A percentile compares a stretch with the other conserved stretches of the same genome.
phyloP scores from a whole-genome alignment of 2,329 filamentous ascomycete species.

The Pseudogymnoascus sp. region DNA sequence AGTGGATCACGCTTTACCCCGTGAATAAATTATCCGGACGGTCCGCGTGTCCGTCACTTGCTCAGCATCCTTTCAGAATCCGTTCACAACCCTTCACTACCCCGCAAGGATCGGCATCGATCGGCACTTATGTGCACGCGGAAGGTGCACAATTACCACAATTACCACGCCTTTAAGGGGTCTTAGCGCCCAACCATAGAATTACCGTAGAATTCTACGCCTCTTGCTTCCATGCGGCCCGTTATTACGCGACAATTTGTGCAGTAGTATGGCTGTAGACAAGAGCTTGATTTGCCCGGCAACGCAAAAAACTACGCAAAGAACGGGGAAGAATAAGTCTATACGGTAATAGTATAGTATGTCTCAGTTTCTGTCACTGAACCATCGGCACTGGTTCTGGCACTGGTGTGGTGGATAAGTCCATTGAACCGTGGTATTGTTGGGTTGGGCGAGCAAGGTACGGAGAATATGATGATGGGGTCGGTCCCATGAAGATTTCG shows the following conservation, averaged over 20 bases:
- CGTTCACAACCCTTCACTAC: neutral
- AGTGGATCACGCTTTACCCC: neutral
- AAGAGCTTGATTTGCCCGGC: neutral
- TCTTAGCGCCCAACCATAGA: neutral
- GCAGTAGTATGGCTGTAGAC: neutral
- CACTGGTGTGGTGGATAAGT: neutral
- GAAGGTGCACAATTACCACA: neutral
- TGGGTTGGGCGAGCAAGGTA: neutral
- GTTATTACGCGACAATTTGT: conserved; percentile 1
- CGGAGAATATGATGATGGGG: neutral
- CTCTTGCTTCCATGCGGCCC: conserved; percentile 1
- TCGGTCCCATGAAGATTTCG: neutral
- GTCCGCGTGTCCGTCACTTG: neutral
- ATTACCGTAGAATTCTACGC: neutral
- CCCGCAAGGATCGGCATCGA: conserved; percentile 6
- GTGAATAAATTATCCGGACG: neutral
- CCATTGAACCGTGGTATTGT: neutral
- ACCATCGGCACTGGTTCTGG: neutral
- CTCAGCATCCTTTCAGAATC: neutral
- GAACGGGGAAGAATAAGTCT: too few species aligned
- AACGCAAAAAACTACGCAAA: too few species aligned
- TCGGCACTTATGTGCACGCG: neutral
- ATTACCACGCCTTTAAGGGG: neutral
- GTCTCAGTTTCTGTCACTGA: neutral
- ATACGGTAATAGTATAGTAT: neutral